phyloP scores from a whole-genome alignment of 2,329 filamentous ascomycete species.

The Myriosclerotinia curreyana region DNA sequence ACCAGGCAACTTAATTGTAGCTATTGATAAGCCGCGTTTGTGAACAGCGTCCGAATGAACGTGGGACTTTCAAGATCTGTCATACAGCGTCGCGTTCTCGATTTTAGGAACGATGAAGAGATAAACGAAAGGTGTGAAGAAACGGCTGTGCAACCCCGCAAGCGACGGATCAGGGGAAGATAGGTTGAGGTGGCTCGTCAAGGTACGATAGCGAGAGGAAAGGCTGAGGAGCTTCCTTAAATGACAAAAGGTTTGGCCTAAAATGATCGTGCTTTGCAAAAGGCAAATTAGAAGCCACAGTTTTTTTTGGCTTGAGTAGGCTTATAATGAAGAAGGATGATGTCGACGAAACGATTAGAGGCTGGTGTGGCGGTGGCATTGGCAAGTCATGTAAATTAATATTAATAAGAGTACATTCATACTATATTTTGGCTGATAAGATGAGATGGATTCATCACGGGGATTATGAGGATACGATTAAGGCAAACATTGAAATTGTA shows the following conservation, averaged over 20 bases:
- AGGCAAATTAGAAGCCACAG: background rate
- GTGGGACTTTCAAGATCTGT: background rate
- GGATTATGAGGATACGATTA: no score
- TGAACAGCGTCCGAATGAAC: background rate
- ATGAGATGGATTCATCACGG: background rate
- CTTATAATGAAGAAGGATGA: background rate
- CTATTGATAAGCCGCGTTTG: background rate
- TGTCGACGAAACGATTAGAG: background rate
- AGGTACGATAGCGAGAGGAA: background rate
- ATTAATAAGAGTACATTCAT: background rate
- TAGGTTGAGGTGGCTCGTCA: background rate
- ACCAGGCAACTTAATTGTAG: background rate
- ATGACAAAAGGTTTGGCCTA: background rate
- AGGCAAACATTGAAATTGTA: no score
- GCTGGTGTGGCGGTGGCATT: conserved; percentile 14
- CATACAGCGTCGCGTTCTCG: background rate
- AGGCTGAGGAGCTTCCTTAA: background rate
- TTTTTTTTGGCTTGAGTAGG: background rate
- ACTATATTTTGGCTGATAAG: background rate
- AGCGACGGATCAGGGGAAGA: background rate
- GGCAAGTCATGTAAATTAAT: background rate
- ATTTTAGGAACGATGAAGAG: background rate
- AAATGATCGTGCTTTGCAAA: background rate
- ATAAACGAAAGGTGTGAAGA: background rate
- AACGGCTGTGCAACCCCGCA: background rate